Percentiles rank a stretch among this genome's conserved stretches.
Evolutionary conservation across 1,284 basidiomycete genomes (phyloP).

Genomic region (Ganoderma sinense): DNA sequence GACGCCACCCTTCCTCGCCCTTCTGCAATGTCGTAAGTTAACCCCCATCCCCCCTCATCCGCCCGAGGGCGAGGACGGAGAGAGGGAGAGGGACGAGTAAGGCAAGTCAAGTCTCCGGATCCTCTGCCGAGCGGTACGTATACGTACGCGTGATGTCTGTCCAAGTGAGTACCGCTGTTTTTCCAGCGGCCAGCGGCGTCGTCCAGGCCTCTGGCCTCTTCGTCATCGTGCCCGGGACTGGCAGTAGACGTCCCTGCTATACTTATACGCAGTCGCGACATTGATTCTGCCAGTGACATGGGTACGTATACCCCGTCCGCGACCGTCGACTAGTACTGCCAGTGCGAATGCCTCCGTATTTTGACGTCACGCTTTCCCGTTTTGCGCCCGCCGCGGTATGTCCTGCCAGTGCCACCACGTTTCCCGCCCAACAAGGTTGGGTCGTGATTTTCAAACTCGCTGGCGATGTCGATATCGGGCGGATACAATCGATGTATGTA

Average conservation of each 20-base stretch:
- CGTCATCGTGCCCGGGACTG: constrained; percentile 2
- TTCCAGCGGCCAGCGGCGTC: background rate
- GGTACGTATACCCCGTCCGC: too few relatives aligned
- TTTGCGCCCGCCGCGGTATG: background rate
- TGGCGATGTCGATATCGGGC: background rate
- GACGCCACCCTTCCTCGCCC: background rate
- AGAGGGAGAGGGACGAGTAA: too few relatives aligned
- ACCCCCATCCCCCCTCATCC: too few relatives aligned
- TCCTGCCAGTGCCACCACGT: background rate
- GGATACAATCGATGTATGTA: too few relatives aligned
- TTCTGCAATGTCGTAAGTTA: background rate
- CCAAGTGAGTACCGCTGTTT: background rate
- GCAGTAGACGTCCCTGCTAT: background rate
- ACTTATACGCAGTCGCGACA: background rate
- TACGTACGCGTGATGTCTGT: background rate
- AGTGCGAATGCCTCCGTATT: background rate
- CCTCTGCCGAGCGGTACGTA: too few relatives aligned
- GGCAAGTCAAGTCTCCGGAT: too few relatives aligned
- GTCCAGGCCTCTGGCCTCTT: background rate
- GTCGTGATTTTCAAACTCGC: background rate
- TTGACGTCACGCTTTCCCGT: background rate
- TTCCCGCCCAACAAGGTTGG: background rate
- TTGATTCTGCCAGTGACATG: background rate
- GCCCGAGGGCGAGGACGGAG: too few relatives aligned
- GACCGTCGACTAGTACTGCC: too few relatives aligned